phyloP scores from a whole-genome alignment of 2,329 filamentous ascomycete genomes.

The Dactylellina drechsleri region DNA sequence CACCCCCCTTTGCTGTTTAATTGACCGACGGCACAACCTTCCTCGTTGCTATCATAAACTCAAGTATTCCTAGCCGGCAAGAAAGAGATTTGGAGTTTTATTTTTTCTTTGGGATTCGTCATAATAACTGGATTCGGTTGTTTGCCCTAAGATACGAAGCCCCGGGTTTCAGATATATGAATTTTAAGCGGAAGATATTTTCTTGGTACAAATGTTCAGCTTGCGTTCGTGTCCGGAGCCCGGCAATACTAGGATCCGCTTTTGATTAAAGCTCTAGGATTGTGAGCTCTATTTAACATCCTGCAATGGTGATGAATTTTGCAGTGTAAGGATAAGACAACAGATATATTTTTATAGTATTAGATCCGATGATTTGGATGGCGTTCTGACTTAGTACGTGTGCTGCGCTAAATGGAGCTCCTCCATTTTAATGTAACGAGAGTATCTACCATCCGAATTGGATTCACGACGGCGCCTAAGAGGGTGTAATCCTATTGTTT shows the following conservation, averaged over 20 bases:
- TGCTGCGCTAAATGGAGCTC: too few species aligned
- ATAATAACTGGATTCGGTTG: background rate
- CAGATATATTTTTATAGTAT: background rate
- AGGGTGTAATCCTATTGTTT: too few species aligned
- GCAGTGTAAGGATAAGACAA: background rate
- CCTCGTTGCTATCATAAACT: background rate
- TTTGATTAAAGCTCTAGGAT: background rate
- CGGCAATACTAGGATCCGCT: background rate
- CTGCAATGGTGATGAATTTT: background rate
- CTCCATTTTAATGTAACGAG: background rate
- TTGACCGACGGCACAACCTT: background rate
- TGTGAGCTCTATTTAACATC: background rate
- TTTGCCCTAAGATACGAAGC: background rate
- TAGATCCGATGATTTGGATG: too few species aligned
- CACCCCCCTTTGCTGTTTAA: too few species aligned
- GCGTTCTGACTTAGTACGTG: too few species aligned
- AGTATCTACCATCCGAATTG: background rate
- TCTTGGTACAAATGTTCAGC: background rate
- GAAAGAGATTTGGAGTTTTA: background rate
- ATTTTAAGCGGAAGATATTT: background rate
- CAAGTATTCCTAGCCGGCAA: background rate
- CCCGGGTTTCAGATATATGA: slow-evolving; percentile 1
- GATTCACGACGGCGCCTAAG: too few species aligned
- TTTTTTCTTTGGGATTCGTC: background rate
- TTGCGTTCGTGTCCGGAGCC: background rate